phyloP scores from a whole-genome alignment of 176 grass and related monocot genomes.

The Triticum aestivum region IWGSC_CS_RefSeq_v2.1 NC_057809.1:40667681-40668180 shows the following conservation, averaged over 20 bases:
- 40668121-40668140: not conserved
- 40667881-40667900: not conserved
- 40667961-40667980: not conserved
- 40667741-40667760: rapidly evolving
- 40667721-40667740: not conserved
- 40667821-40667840: not conserved
- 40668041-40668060: rapidly evolving
- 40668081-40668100: not conserved
- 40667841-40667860: not conserved
- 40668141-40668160: not conserved
- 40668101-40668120: not conserved
- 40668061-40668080: not conserved
- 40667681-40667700: not conserved
- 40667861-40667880: not conserved
- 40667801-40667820: not conserved
- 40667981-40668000: not conserved
- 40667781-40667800: not conserved
- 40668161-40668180: not conserved
- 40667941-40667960: not conserved
- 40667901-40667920: not conserved
- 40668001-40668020: not conserved
- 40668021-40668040: not conserved
- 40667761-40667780: rapidly evolving
- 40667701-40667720: not conserved
- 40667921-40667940: not conserved